Conservation (phyloP, 2,329 filamentous ascomycete genomes). For the Sporothrix pseudoabietina region DNA sequence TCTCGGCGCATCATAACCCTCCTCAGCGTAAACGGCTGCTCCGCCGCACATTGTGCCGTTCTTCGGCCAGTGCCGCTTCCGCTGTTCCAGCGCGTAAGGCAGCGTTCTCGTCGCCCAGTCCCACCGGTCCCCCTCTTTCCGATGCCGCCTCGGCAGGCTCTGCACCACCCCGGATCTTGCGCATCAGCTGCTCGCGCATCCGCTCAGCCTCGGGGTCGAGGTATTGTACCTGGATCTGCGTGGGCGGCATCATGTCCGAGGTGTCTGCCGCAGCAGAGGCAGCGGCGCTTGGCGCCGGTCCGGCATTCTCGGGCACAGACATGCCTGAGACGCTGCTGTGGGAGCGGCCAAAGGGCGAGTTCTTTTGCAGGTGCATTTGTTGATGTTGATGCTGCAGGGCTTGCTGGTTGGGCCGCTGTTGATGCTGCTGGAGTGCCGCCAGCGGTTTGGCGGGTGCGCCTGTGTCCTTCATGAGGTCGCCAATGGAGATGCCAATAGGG, state of each 20-base stretch:
- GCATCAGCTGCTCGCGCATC: conserved; percentile 50
- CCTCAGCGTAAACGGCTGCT: conserved; percentile 22
- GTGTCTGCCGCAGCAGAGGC: conserved; percentile 38
- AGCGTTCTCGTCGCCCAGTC: neutral
- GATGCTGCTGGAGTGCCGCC: conserved; percentile 25
- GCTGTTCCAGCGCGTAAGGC: neutral
- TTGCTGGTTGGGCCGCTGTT: neutral
- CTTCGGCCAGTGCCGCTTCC: conserved; percentile 14
- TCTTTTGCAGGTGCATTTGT: conserved; percentile 33
- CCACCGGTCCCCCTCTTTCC: neutral
- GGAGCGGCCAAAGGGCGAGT: neutral
- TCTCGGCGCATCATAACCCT: no score
- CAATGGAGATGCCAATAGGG: conserved; percentile 30
- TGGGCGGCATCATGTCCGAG: conserved; percentile 39
- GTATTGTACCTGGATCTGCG: conserved; percentile 58
- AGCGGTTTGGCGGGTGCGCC: conserved; percentile 25
- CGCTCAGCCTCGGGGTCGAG: conserved; percentile 53
- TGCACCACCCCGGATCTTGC: conserved; percentile 44
- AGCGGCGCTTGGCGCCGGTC: conserved; percentile 9
- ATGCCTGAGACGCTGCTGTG: conserved; percentile 26
- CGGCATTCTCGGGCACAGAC: conserved; percentile 40
- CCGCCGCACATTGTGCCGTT: conserved; percentile 10
- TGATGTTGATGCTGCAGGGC: neutral
- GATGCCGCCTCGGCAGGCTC: neutral
- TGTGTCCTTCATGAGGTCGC: conserved; percentile 32